These are phyloP conservation scores for Candida piceae DNA, from an alignment of 805 yeast species.

Conservation along the genomic window DNA sequence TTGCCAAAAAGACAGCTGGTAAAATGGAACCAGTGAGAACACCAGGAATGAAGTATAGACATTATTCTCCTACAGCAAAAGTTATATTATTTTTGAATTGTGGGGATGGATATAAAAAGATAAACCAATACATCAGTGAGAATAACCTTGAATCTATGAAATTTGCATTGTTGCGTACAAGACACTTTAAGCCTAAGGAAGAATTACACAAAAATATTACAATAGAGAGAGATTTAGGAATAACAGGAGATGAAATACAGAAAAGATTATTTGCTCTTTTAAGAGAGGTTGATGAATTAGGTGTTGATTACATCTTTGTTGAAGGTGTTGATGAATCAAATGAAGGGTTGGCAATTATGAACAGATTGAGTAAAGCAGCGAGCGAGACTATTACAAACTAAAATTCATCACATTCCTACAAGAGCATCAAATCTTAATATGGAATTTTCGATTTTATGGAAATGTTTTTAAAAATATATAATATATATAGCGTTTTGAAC, in stretches of 20 bases:
- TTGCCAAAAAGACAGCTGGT: slow-evolving; percentile 66
- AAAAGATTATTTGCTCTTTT: slow-evolving; percentile 66
- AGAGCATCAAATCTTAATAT: no score
- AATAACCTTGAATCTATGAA: slow-evolving; percentile 19
- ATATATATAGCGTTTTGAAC: no score
- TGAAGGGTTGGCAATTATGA: slow-evolving; percentile 95
- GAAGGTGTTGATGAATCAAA: slow-evolving; percentile 73
- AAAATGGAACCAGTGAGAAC: slow-evolving; percentile 70
- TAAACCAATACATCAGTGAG: slow-evolving; percentile 7
- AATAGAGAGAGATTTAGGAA: slow-evolving; percentile 38
- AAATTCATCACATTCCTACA: no score
- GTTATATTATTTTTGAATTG: slow-evolving; percentile 62
- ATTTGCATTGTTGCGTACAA: slow-evolving; percentile 50
- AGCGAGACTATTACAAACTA: slow-evolving; percentile 32
- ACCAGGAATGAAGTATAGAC: slow-evolving; percentile 97
- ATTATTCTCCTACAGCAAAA: slow-evolving; percentile 85
- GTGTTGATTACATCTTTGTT: slow-evolving; percentile 69
- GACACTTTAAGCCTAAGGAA: slow-evolving; percentile 25
- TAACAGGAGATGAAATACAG: slow-evolving; percentile 57
- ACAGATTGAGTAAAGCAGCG: slow-evolving; percentile 83
- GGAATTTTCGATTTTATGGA: no score
- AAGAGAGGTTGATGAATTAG: slow-evolving; percentile 68
- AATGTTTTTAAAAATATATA: no score
- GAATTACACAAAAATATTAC: slow-evolving; percentile 14
- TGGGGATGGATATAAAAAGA: slow-evolving; percentile 33